Evolutionary conservation across 1,139 yeast species (phyloP), one percentile per base, ranked within the genome.

Genomic region (Nakaseomyces delphensis): DNA sequence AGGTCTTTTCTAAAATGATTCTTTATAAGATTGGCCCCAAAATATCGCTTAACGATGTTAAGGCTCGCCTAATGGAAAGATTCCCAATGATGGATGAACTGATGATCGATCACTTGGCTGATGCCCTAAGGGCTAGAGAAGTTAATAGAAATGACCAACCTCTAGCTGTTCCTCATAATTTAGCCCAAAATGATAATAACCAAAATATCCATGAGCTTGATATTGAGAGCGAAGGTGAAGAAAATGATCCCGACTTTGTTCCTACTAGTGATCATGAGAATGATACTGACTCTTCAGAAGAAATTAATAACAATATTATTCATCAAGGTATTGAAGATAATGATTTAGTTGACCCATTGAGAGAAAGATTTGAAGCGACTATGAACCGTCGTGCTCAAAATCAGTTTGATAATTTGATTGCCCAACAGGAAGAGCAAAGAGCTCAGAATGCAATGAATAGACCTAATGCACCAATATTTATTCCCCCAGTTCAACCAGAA

Each of bases 1-100:
- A 77, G 39, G 84, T 84, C 0, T 80, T 79, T 56, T 60, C 67
- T 32, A 77, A 74, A 55, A 65, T 79, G 54, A 64, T 81, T 19
- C 56, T 70, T 43, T 73, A 68, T 46, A 73, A 70, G 46, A 71
- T 81, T 39, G 87, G 87, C 3, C 70, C 71, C 35, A 79, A 74
- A 48, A 76, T 73, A 38, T 65, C 73, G 37, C 53, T 56, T 16
- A 59, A 56, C 13, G 63, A 57, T 31, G 46, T 52, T 28, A 56
- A 51, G 39, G 48, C 50, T 11, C 56, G 51, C 36, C 40, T 55
- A 31, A 53, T 46, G 45, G 58, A 48, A 30, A 49, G 54, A 36
- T 58, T 56, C 43, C 62, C 62, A 10, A 50, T 47, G 46, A 56
- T 59, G 56, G 56, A 54, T 45, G 59, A 57, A 28, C 55, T 53